Evolutionary conservation across 495 filamentous ascomycete genomes (phyloP).

Genomic region (Rhypophila decipiens): DNA sequence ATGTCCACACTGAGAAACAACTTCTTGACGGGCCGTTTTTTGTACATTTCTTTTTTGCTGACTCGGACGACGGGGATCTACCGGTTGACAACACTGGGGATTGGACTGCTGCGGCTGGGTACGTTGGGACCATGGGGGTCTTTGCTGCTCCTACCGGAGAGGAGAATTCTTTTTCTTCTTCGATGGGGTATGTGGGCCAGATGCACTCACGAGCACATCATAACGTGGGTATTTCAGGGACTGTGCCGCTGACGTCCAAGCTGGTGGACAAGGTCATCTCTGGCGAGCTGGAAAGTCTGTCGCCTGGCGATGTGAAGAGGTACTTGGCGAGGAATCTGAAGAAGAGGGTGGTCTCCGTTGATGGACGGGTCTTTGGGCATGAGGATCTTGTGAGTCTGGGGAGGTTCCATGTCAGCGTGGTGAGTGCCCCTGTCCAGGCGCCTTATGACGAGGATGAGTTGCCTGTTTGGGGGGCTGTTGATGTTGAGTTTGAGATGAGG

Average conservation of each 20-base stretch:
- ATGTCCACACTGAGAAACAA: conserved; percentile 50
- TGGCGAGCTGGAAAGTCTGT: conserved; percentile 35
- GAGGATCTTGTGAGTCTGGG: conserved; percentile 17
- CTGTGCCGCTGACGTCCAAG: conserved; percentile 50
- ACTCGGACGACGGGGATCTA: conserved; percentile 35
- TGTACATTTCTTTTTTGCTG: conserved; percentile 59
- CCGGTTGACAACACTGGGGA: conserved; percentile 27
- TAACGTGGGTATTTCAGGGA: conserved; percentile 37
- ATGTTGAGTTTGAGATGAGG: conserved; percentile 17
- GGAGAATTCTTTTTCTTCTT: too few relatives aligned
- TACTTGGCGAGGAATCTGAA: conserved; percentile 41
- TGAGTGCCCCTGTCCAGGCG: conserved; percentile 33
- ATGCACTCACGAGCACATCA: conserved; percentile 8
- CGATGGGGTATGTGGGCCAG: conserved; percentile 4
- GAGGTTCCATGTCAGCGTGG: conserved; percentile 32
- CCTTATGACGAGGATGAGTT: conserved; percentile 32
- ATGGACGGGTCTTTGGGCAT: conserved; percentile 16
- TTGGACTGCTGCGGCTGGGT: conserved; percentile 39
- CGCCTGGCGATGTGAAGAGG: conserved; percentile 29
- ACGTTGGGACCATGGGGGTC: conserved; percentile 51
- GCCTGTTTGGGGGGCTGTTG: conserved; percentile 35
- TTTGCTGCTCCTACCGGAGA: conserved; percentile 38
- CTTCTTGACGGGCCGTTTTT: conserved; percentile 50
- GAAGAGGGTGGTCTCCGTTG: conserved; percentile 27
- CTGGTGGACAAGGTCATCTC: conserved; percentile 36